Evolutionary conservation across 371 early-diverging fungal species (phyloP).

Genomic region (Nematocida sp.): DNA sequence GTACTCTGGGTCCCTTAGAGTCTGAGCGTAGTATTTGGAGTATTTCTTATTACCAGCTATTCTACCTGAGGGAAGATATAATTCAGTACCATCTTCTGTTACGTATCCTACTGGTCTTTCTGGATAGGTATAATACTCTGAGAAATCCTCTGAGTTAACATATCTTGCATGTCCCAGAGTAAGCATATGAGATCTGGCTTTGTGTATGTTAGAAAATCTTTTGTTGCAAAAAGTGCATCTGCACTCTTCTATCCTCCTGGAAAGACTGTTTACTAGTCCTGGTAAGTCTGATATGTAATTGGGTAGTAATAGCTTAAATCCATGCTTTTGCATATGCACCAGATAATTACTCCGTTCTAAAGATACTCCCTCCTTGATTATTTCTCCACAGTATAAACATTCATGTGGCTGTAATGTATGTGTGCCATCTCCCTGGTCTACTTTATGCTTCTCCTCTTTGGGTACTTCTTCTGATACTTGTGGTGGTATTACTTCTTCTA

Average conservation of each 20-base stretch:
- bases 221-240: constrained; percentile 44
- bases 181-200: constrained; percentile 22
- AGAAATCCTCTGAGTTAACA: constrained; percentile 43
- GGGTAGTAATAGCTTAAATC: constrained; percentile 33
- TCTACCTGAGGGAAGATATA: constrained; percentile 29
- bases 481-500: background rate
- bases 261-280: constrained; percentile 16
- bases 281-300: constrained; percentile 15
- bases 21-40: constrained; percentile 42
- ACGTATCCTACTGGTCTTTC: constrained; percentile 22
- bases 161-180: constrained; percentile 32
- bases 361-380: background rate
- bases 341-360: background rate
- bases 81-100: constrained; percentile 31
- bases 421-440: background rate
- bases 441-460: background rate
- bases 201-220: constrained; percentile 19
- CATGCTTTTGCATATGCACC: constrained; percentile 41
- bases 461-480: background rate
- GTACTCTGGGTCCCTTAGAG: constrained; percentile 25
- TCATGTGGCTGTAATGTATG: constrained; percentile 11
- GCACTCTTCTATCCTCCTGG: constrained; percentile 29
- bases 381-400: constrained; percentile 30
- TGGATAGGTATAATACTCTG: constrained; percentile 38
- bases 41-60: constrained; percentile 43